Percentiles rank a stretch among this genome's conserved stretches.
phyloP scores from a whole-genome alignment of 2,329 filamentous ascomycete genomes.

The Calonectria hongkongensis region DNA sequence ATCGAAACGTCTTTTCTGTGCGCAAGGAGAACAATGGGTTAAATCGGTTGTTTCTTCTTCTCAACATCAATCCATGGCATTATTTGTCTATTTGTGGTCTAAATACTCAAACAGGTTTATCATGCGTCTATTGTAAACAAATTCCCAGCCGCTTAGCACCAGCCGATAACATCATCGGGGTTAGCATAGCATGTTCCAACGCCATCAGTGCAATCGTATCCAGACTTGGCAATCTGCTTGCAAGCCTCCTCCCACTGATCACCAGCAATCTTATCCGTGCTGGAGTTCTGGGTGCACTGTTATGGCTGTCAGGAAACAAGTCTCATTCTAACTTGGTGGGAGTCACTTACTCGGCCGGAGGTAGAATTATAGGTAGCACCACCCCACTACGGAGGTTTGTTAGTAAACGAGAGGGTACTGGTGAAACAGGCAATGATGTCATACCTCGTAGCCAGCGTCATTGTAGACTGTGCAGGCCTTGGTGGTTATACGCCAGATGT shows the following conservation, averaged over 20 bases:
- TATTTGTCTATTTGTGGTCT: conserved; percentile 12
- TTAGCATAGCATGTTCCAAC: conserved; percentile 47
- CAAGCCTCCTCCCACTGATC: conserved; percentile 51
- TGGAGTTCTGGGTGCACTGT: conserved; percentile 39
- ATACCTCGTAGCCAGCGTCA: conserved; percentile 41
- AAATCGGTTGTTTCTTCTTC: background rate
- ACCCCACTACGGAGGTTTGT: conserved; percentile 38
- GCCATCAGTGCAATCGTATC: conserved; percentile 47
- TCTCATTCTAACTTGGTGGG: rapidly evolving
- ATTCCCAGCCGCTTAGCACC: conserved; percentile 36
- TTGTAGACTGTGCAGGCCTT: conserved; percentile 46
- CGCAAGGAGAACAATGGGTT: background rate
- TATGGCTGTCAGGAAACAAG: background rate
- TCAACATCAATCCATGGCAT: background rate
- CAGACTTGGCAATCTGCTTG: conserved; percentile 41
- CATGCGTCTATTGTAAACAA: conserved; percentile 11
- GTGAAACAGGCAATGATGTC: background rate
- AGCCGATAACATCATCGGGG: conserved; percentile 37
- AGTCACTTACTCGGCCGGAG: conserved; percentile 44
- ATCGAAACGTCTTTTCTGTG: background rate
- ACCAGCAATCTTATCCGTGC: conserved; percentile 45
- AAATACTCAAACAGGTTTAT: background rate
- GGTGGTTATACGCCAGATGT: conserved; percentile 48
- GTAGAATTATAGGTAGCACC: conserved; percentile 40
- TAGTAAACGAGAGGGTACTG: background rate